A percentile compares a stretch with the other conserved stretches of the same genome.
Conservation (phyloP, 129 eudicot genomes). For the Saussurea involucrata region DNA sequence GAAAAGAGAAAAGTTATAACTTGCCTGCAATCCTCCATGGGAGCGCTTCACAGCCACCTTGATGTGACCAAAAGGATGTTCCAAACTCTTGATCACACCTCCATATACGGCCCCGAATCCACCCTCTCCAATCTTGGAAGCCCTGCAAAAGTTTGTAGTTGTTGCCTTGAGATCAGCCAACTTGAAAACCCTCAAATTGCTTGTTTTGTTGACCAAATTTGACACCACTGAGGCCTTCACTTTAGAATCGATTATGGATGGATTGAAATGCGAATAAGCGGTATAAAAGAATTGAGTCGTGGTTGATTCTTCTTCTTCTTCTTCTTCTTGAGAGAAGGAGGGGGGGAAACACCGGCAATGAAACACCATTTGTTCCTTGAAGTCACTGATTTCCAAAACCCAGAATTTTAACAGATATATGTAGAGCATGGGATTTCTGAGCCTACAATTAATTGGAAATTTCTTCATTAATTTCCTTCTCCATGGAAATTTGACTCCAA, state of each 20-base stretch:
- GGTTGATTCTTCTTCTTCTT: not conserved
- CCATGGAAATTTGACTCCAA: too few species aligned
- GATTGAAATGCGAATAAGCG: not conserved
- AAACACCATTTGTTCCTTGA: slow-evolving; percentile 15
- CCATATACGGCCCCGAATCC: slow-evolving; percentile 71
- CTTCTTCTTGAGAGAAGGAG: not conserved
- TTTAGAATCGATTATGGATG: not conserved
- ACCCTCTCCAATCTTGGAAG: slow-evolving; percentile 65
- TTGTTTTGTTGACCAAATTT: slow-evolving; percentile 38
- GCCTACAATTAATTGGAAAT: too few species aligned
- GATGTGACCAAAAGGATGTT: too few species aligned
- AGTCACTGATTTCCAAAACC: too few species aligned
- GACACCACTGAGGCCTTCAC: not conserved
- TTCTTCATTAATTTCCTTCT: too few species aligned
- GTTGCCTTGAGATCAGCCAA: slow-evolving; percentile 51
- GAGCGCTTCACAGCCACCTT: slow-evolving; percentile 75
- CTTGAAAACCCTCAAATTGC: slow-evolving; percentile 59
- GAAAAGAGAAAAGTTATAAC: not conserved
- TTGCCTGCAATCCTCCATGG: slow-evolving; percentile 67
- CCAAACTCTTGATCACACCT: slow-evolving; percentile 48
- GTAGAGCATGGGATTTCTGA: too few species aligned
- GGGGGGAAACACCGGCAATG: slow-evolving; percentile 18
- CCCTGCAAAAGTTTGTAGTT: slow-evolving; percentile 48
- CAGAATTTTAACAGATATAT: too few species aligned
- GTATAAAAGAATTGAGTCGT: not conserved